Percentiles rank a stretch among this genome's conserved stretches.
These are phyloP conservation scores for Protomyces lactucae-debilis DNA, from an alignment of 1,139 yeast genomes.

Conservation along the genomic window DNA sequence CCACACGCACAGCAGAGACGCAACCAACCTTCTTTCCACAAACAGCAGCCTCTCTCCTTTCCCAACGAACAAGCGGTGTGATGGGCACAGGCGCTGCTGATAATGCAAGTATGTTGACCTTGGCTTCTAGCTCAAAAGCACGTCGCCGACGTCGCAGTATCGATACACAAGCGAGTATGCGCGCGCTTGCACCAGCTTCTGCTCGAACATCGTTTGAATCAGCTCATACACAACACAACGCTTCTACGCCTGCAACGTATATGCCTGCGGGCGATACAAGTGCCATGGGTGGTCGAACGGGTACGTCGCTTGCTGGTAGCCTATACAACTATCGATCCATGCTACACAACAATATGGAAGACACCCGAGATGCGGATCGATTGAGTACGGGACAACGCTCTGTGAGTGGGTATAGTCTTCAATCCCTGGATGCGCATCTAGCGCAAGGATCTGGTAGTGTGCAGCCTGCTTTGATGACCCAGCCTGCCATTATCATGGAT, in stretches of 20 bases:
- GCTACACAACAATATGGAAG: background rate
- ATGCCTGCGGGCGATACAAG: background rate
- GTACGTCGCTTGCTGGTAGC: background rate
- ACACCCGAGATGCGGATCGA: background rate
- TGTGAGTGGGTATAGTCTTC: background rate
- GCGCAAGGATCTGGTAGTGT: background rate
- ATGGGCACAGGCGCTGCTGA: constrained; percentile 13
- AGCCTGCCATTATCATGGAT: background rate
- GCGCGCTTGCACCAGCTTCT: constrained; percentile 21
- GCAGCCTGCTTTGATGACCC: background rate
- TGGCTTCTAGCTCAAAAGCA: constrained; percentile 20
- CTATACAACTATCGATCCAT: background rate
- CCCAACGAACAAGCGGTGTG: background rate
- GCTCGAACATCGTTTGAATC: constrained; percentile 22
- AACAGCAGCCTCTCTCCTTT: constrained; percentile 11
- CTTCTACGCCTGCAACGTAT: background rate
- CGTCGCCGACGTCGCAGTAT: constrained; percentile 5
- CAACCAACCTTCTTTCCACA: constrained; percentile 1
- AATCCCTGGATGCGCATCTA: background rate
- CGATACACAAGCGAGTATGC: constrained; percentile 19
- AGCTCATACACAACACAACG: background rate
- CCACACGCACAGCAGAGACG: constrained; percentile 11
- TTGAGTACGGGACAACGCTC: background rate
- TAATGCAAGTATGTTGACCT: constrained; percentile 21
- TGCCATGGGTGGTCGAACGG: background rate